A percentile compares a stretch with the other conserved stretches of the same genome.
Conservation (phyloP, 495 filamentous ascomycete species). For the Monascus purpureus region DNA sequence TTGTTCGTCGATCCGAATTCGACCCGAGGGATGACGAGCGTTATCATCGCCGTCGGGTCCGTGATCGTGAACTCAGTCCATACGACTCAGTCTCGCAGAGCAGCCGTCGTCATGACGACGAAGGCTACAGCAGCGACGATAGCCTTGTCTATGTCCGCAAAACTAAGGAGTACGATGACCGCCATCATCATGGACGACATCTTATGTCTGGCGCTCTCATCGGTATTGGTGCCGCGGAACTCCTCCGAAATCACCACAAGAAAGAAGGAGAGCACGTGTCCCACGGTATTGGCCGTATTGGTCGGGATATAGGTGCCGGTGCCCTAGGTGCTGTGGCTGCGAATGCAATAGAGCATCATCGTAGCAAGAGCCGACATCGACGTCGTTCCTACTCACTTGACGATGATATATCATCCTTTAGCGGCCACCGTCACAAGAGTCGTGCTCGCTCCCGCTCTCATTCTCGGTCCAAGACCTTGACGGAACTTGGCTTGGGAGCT, state of each 20-base stretch:
- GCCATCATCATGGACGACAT: constrained; percentile 59
- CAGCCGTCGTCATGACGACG: constrained; percentile 22
- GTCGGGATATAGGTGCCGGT: constrained; percentile 66
- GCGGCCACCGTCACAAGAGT: constrained; percentile 25
- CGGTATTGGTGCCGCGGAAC: constrained; percentile 60
- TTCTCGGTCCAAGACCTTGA: constrained; percentile 43
- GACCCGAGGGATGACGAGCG: constrained; percentile 46
- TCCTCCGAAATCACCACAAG: constrained; percentile 55
- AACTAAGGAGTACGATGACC: constrained; percentile 41
- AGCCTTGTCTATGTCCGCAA: constrained; percentile 46
- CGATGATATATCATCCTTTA: constrained; percentile 29
- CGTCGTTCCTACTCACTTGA: constrained; percentile 34
- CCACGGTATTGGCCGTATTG: constrained; percentile 44
- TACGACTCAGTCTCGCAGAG: constrained; percentile 45
- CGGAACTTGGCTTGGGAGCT: constrained; percentile 64
- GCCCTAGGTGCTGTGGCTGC: constrained; percentile 72
- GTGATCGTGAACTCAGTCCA: constrained; percentile 45
- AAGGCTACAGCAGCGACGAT: constrained; percentile 48
- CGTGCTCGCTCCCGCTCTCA: constrained; percentile 43
- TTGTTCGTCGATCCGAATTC: constrained; percentile 50
- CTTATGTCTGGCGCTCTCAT: constrained; percentile 77
- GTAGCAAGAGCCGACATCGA: constrained; percentile 43
- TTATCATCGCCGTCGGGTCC: constrained; percentile 47
- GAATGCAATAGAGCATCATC: constrained; percentile 59
- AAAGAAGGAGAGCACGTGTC: constrained; percentile 43